Evolutionary conservation across 2,329 filamentous ascomycete species (phyloP).

Genomic region (Microdochium nivale): DNA sequence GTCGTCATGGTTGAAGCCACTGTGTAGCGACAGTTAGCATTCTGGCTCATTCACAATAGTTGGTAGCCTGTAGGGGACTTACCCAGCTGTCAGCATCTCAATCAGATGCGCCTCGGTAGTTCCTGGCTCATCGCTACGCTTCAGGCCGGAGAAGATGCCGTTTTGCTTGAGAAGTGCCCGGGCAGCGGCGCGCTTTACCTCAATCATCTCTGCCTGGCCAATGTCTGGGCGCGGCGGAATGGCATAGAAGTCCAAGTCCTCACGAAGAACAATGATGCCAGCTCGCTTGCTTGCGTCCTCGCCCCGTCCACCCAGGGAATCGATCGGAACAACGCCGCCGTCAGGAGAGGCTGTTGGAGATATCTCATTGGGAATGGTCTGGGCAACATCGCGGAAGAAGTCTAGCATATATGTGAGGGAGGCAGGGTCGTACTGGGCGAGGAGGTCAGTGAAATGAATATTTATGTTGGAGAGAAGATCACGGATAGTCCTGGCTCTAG

Average conservation of each 20-base stretch:
- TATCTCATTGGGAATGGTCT: conserved; percentile 77
- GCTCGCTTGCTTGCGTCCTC: conserved; percentile 72
- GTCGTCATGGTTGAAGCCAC: conserved; percentile 94
- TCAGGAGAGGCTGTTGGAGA: conserved; percentile 60
- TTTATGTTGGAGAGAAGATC: conserved; percentile 27
- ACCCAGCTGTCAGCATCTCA: conserved; percentile 98
- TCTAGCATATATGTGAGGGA: conserved; percentile 99
- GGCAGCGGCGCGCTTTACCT: conserved; percentile 88
- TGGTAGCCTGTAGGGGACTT: conserved; percentile 30
- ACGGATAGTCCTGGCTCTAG: conserved; percentile 17
- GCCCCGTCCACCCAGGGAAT: conserved; percentile 54
- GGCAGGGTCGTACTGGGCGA: conserved; percentile 78
- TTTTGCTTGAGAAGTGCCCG: conserved; percentile 79
- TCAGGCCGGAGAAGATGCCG: conserved; percentile 91
- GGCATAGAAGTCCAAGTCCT: conserved; percentile 95
- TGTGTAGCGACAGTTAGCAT: conserved; percentile 27
- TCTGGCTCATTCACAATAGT: not conserved
- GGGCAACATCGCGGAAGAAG: conserved; percentile 92
- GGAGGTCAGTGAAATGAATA: conserved; percentile 33
- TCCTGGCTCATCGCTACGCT: conserved; percentile 90
- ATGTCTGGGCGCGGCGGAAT: conserved; percentile 85
- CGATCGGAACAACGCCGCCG: conserved; percentile 55
- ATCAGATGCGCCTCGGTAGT: conserved; percentile 98
- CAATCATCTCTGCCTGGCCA: conserved; percentile 82
- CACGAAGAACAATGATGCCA: conserved; percentile 91